Evolutionary conservation across 169 alveolate genomes (phyloP), one percentile per base, ranked within the genome.

Genomic region (Plasmodium adleri): DNA sequence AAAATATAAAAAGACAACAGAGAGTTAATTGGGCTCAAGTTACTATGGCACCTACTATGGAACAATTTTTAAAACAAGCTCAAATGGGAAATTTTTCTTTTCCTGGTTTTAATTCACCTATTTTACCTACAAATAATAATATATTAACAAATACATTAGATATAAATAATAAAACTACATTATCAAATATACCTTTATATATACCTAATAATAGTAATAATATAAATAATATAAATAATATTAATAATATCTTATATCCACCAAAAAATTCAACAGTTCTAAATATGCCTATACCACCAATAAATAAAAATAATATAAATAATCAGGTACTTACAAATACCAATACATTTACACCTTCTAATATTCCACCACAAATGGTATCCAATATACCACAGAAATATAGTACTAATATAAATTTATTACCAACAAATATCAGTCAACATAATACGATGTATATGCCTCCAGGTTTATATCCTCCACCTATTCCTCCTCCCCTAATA

Each of bases 1-100:
- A 92, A 64, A 94, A 92, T 59, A 75, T 90, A 43, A 71, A 87
- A 60, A 94, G 94, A 86, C 95, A 94, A 60, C 97, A 95, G 87
- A 45, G 97, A 54, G 95, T 94, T 22, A 93, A 90, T 71, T 95
- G 97, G 97, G 94, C 97, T 8, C 95, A 95, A 75, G 96, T 95
- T 0, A 17, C 94, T 43, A 83, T 80, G 94, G 95, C 95, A 47
- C 96, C 96, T 24, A 92, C 95, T 28, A 87, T 91, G 70, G 96
- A 90, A 64, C 96, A 88, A 87, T 92, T 93, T 74, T 63, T 88
- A 22, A 88, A 91, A 70, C 94, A 88, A 85, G 92, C 91, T 13
- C 67, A 91, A 9, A 74, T 67, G 70, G 94, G 94, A 2, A 88
- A 78, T 17, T 78, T 78, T 24, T 64, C 75, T 7, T 78, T 78